A percentile compares a stretch with the other conserved stretches of the same genome.
Evolutionary conservation across 2,329 filamentous ascomycete species (phyloP).

Genomic region (Pseudocercospora ulei): DNA sequence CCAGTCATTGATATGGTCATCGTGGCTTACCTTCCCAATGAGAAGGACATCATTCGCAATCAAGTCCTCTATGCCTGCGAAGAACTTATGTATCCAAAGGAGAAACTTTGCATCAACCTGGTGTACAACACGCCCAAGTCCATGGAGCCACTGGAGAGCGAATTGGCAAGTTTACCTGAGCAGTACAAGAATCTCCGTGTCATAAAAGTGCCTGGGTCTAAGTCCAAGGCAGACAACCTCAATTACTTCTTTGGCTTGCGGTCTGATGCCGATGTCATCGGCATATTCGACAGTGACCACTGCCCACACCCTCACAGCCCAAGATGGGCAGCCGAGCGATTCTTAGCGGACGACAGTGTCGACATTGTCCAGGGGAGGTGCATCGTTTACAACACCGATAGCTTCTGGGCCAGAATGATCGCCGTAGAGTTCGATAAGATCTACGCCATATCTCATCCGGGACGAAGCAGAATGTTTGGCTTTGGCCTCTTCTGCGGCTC

Average conservation of each 20-base stretch:
- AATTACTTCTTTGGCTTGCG: conserved; percentile 43
- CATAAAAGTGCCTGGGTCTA: conserved; percentile 43
- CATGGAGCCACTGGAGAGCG: conserved; percentile 41
- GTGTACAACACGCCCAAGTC: conserved; percentile 44
- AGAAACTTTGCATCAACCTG: conserved; percentile 43
- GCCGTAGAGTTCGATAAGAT: conserved; percentile 46
- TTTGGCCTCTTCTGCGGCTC: conserved; percentile 45
- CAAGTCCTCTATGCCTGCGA: conserved; percentile 42
- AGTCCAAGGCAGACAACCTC: conserved; percentile 45
- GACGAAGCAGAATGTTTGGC: conserved; percentile 41
- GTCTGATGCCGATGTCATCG: conserved; percentile 41
- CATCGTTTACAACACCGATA: conserved; percentile 43
- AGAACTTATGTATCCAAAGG: conserved; percentile 40
- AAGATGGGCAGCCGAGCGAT: conserved; percentile 43
- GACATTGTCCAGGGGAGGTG: conserved; percentile 46
- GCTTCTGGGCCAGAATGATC: conserved; percentile 42
- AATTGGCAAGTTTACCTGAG: conserved; percentile 35
- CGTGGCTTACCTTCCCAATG: conserved; percentile 46
- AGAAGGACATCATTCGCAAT: conserved; percentile 44
- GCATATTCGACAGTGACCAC: conserved; percentile 46
- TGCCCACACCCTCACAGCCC: conserved; percentile 44
- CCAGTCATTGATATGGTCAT: conserved; percentile 42
- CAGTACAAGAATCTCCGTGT: conserved; percentile 39
- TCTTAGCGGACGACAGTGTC: conserved; percentile 37
- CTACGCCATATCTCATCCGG: conserved; percentile 45